phyloP scores from a whole-genome alignment of 306 rosid genomes.

The Mucuna pruriens region DNA sequence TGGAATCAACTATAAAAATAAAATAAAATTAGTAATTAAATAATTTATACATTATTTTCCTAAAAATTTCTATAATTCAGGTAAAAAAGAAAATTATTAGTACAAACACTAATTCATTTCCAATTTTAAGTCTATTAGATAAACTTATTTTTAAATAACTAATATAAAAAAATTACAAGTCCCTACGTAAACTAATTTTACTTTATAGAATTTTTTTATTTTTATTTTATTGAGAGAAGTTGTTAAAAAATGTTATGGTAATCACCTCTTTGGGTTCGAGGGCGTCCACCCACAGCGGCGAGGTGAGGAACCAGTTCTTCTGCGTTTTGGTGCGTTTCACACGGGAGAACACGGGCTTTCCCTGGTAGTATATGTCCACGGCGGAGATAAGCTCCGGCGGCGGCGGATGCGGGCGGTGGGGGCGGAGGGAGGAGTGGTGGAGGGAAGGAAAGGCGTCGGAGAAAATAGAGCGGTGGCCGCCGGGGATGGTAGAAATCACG shows the following conservation, averaged over 20 bases:
- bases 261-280: constrained; percentile 58
- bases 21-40: background rate
- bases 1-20: constrained; percentile 26
- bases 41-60: too few relatives aligned
- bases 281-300: constrained; percentile 61
- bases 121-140: too few relatives aligned
- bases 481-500: constrained; percentile 59
- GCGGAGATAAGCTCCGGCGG: constrained; percentile 61
- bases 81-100: too few relatives aligned
- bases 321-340: constrained; percentile 50
- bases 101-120: too few relatives aligned
- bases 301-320: constrained; percentile 53
- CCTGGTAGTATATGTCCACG: constrained; percentile 66
- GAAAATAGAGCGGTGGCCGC: constrained; percentile 72
- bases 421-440: constrained; percentile 23
- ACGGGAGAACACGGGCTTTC: constrained; percentile 56
- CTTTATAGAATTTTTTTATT: too few relatives aligned
- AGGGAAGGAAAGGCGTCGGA: constrained; percentile 71
- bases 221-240: too few relatives aligned
- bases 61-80: too few relatives aligned
- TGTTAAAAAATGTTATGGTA: too few relatives aligned
- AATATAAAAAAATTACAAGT: too few relatives aligned
- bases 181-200: too few relatives aligned
- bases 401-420: background rate
- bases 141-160: too few relatives aligned